Base-by-base conservation (phyloP, 441 rosid genomes). In the Adansonia grandidieri region DNA sequence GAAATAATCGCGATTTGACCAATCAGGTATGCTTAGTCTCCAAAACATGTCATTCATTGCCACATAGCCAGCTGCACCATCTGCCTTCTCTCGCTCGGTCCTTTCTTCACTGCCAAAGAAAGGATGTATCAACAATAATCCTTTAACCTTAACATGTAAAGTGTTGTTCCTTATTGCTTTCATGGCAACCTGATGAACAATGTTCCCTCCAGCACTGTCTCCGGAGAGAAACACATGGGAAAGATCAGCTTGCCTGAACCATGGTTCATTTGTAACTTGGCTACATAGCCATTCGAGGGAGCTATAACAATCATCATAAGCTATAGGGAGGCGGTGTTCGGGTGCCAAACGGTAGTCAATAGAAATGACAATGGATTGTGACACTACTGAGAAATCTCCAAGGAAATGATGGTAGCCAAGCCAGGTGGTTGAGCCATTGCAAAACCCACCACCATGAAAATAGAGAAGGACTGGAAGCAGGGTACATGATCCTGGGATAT, bases 381-480 rank as follows among this genome's bases (percentile, higher is more conserved):
- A 84, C n/a, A 42, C 80, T 4, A 77, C 85, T n/a, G 85, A 81
- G 32, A 91, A 77, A 75, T 86, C 90, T 19, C 90, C 90, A 9
- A 88, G 89, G 79, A 24, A 24, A 88, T 82, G 83, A 66, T 88
- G 93, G 89, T 87, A 91, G 13, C 93, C 93, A 19, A 79, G 57
- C 91, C 92, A 89, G 0, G 87, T 83, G 60, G 91, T 89, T 11
- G 90, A 89, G 72, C 92, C 87, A 63, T 87, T 80, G 82, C 86
- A 89, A 73, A 91, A 89, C 1, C 90, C 92, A 42, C 90, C 95
- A 40, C 95, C 95, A 20, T 91, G 95, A 54, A 87, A 91, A 71
- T 89, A 91, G 70, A 88, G 85, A 70, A 87, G 9, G 53, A 89
- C 63, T 0, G 95, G 91, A 61, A 84, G 82, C 64, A 0, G 50